Conservation (phyloP, 192 early-diverging fungal genomes). For the Chytriomyces confervae region DNA sequence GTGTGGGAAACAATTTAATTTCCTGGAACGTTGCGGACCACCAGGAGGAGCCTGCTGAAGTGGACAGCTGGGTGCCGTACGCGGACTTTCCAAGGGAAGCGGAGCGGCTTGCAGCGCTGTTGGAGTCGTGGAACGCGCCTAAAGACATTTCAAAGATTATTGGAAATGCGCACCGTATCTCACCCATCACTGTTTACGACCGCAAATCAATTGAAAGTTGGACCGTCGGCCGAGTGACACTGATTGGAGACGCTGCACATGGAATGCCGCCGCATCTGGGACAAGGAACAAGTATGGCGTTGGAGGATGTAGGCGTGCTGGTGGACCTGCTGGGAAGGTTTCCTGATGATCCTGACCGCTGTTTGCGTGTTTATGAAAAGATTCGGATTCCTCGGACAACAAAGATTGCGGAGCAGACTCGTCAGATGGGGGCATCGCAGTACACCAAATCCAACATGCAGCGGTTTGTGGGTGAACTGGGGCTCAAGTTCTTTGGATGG, state of each 20-base stretch:
- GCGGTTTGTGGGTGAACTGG: neutral
- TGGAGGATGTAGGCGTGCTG: slow-evolving; percentile 41
- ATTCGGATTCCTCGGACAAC: slow-evolving; percentile 12
- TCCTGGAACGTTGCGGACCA: neutral
- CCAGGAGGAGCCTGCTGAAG: neutral
- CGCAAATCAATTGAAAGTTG: slow-evolving; percentile 5
- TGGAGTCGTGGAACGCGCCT: neutral
- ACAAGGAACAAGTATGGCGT: slow-evolving; percentile 28
- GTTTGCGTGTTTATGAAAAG: slow-evolving; percentile 26
- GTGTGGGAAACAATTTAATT: neutral
- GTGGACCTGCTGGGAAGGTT: slow-evolving; percentile 14
- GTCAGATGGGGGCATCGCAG: slow-evolving; percentile 10
- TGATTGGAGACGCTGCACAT: slow-evolving; percentile 39
- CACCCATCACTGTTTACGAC: slow-evolving; percentile 14
- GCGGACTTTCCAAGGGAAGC: slow-evolving; percentile 11
- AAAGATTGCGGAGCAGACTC: slow-evolving; percentile 9
- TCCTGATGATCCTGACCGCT: neutral
- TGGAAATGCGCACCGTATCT: neutral
- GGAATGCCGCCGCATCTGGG: slow-evolving; percentile 39
- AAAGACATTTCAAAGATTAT: neutral
- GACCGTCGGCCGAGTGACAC: slow-evolving; percentile 12
- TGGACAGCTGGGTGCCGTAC: neutral
- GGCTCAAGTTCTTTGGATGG: neutral
- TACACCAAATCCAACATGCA: neutral
- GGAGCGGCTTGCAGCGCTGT: neutral